Base-by-base conservation (phyloP, 2,329 filamentous ascomycete species). In the Lomentospora prolificans region DNA sequence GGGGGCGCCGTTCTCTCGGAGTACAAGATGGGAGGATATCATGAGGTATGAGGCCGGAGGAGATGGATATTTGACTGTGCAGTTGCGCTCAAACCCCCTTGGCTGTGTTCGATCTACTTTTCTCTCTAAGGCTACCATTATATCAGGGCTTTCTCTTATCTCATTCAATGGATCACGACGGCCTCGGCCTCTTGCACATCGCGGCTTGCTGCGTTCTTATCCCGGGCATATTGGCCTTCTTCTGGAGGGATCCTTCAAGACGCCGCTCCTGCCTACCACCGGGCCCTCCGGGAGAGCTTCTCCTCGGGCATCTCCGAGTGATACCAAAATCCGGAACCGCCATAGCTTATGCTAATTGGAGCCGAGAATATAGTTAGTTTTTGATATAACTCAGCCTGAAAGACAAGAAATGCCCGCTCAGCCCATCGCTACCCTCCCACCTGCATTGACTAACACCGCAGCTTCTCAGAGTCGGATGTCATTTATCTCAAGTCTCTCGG, bases 401-500 rank as follows among this genome's bases (percentile, higher is more conserved):
- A n/a, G n/a, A n/a, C n/a, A n/a, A n/a, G n/a, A n/a, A n/a, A n/a
- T n/a, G n/a, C n/a, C n/a, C n/a, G n/a, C n/a, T n/a, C n/a, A n/a
- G n/a, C n/a, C n/a, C n/a, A n/a, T n/a, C n/a, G n/a, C n/a, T n/a
- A n/a, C n/a, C n/a, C n/a, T n/a, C n/a, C n/a, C n/a, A n/a, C n/a
- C n/a, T n/a, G n/a, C n/a, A n/a, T n/a, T 39, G 22, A 4, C 36
- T 44, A 24, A 31, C 31, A 28, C 44, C 1, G 31, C 6, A 28
- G 25, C 24, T 28, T n/a, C 48, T 58, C 28, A 67, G 64, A 62
- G 19, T 68, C 66, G 9, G 66, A 69, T 57, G 57, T 69, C 4
- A 67, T 69, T 24, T 60, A 67, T 46, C 60, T 67, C 28, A 62
- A 60, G 31, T 63, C 64, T 17, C 59, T 70, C 5, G 67, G 67